Percentiles rank a stretch among this genome's conserved stretches.
Evolutionary conservation across 768 basidiomycete species (phyloP).

Genomic region (Tulasnella sp.): DNA sequence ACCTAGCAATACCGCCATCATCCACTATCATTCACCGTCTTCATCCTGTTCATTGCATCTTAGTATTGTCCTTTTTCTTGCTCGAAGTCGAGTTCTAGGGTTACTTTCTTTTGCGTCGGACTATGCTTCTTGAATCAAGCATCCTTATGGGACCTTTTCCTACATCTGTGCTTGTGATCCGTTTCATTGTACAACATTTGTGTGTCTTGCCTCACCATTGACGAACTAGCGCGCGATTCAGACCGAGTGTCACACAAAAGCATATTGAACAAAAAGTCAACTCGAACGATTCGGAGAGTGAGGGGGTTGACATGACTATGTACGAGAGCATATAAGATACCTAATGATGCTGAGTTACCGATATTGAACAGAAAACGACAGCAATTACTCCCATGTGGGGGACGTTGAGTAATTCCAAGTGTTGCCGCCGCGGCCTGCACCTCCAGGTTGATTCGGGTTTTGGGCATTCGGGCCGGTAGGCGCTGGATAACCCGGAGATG

Average conservation of each 20-base stretch:
- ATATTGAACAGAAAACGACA: background rate
- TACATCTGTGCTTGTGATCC: background rate
- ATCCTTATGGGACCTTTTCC: background rate
- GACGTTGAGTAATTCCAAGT: background rate
- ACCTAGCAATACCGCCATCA: background rate
- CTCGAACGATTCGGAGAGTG: background rate
- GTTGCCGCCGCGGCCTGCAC: background rate
- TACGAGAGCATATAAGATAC: constrained; percentile 2
- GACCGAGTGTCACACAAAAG: background rate
- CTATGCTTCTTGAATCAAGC: constrained; percentile 12
- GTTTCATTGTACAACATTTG: background rate
- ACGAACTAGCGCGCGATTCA: background rate
- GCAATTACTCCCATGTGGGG: constrained; percentile 5
- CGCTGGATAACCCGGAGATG: constrained; percentile 8
- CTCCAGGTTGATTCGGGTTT: background rate
- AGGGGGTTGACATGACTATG: constrained; percentile 1
- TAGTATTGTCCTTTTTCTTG: constrained; percentile 1
- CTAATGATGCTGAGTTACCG: background rate
- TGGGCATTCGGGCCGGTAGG: background rate
- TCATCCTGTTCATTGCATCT: constrained; percentile 14
- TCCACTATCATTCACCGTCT: constrained; percentile 4
- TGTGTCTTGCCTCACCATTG: background rate
- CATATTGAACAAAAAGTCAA: background rate
- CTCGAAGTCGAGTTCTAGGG: background rate
- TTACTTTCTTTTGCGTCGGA: background rate